Evolutionary conservation across 345 rosid genomes (phyloP).

Genomic region (Citrus cavaleriei): DNA sequence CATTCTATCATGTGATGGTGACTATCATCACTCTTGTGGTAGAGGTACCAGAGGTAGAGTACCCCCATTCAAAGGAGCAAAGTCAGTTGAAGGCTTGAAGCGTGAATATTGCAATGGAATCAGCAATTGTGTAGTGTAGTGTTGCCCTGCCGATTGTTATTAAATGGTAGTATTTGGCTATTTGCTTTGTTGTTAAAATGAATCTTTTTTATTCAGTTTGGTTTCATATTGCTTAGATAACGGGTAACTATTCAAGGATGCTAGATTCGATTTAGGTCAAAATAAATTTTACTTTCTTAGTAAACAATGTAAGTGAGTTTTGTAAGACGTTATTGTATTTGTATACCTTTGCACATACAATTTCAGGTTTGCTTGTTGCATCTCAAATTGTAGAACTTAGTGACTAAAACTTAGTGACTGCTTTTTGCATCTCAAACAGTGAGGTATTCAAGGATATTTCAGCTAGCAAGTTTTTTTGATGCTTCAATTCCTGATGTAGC

Average conservation of each 20-base stretch:
- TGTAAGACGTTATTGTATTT: neutral
- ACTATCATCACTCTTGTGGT: neutral
- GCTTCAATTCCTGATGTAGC: neutral
- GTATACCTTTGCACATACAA: neutral
- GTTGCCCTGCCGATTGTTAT: neutral
- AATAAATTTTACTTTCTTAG: neutral
- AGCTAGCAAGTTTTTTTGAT: neutral
- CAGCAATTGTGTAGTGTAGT: neutral
- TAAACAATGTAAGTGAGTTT: neutral
- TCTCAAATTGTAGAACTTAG: neutral
- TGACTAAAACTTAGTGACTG: neutral
- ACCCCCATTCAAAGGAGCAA: neutral
- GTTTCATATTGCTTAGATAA: neutral
- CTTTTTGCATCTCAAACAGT: too few relatives aligned
- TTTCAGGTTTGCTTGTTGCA: neutral
- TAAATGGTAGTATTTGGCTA: neutral
- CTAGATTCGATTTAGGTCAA: neutral
- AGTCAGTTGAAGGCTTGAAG: neutral
- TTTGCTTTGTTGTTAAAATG: neutral
- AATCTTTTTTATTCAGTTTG: neutral
- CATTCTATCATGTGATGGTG: neutral
- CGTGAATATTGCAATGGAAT: neutral
- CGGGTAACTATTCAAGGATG: neutral
- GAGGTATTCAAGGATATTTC: neutral
- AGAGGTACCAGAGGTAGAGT: neutral